Evolutionary conservation across 805 yeast genomes (phyloP), one percentile per base, ranked within the genome.

Genomic region (Wickerhamiella kazuoi): DNA sequence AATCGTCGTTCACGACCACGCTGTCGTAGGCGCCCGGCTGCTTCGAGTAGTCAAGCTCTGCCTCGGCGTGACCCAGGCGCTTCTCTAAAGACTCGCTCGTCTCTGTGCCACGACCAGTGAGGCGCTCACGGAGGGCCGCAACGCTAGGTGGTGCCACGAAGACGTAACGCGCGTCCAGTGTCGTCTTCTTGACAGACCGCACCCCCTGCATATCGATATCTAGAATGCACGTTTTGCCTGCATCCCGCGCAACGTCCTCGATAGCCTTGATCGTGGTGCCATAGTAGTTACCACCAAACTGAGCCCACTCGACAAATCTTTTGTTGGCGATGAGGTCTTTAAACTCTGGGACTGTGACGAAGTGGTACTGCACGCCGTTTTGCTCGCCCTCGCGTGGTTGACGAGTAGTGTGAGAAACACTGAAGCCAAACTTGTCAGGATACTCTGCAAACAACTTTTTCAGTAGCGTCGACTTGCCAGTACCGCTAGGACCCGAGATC

Each of bases 201-300:
- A 90, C 98, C 49, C 99, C 99, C 65, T 90, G 97, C 96, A 87
- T 86, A 70, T 90, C 99, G 49, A 90, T 90, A 62, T 90, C 99
- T 56, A 90, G 68, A 46, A 90, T 76, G 65, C 97, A 90, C 39
- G 76, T 77, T 59, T 69, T 74, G 50, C 83, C 80, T 44, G 68
- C 57, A 38, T 61, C 60, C 21, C 47, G 48, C 24, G 67, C 59
- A 34, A 80, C 86, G 46, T 76, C 77, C 50, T 79, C 70, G 35
- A 90, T 96, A 23, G 94, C 77, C 54, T 74, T 77, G 51, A 83
- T 68, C 35, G 94, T 68, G 37, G 98, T 90, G 43, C 99, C 99
- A 62, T 90, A 90, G 68, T 80, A 86, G 68, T 90, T 90, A 38
- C 97, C 97, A 11, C 94, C 82, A 55, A 90, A 90, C 62, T 84